phyloP scores from a whole-genome alignment of 2,329 filamentous ascomycete species.

The Fusarium austroafricanum region DNA sequence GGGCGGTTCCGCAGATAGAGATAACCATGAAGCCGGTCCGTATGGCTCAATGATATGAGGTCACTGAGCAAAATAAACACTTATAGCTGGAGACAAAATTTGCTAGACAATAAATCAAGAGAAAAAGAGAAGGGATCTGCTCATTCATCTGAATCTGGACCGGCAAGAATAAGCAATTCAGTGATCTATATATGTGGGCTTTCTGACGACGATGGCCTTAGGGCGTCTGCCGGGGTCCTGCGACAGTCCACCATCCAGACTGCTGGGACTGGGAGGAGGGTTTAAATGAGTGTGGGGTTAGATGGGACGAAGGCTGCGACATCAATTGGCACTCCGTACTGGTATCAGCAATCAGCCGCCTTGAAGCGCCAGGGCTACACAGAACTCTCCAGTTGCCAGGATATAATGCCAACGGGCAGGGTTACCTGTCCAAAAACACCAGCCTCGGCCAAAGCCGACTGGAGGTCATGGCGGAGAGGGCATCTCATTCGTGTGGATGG shows the following conservation, averaged over 20 bases:
- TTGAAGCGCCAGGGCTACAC: constrained; percentile 40
- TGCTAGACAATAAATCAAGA: constrained; percentile 10
- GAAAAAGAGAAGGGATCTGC: not conserved
- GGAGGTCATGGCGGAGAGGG: constrained; percentile 16
- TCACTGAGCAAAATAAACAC: constrained; percentile 13
- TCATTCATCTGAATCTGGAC: constrained; percentile 9
- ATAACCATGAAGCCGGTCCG: constrained; percentile 5
- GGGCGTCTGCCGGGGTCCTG: constrained; percentile 37
- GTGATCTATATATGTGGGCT: constrained; percentile 36
- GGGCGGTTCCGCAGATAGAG: constrained; percentile 1
- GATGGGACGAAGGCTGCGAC: constrained; percentile 41
- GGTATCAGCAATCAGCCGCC: constrained; percentile 42
- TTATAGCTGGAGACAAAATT: constrained; percentile 6
- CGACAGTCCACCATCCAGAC: constrained; percentile 33
- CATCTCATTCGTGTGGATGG: constrained; percentile 17
- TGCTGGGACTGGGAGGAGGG: constrained; percentile 40
- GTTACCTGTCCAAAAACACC: constrained; percentile 32
- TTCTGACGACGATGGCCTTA: constrained; percentile 34
- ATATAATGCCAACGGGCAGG: constrained; percentile 30
- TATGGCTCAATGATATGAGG: constrained; percentile 10
- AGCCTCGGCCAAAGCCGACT: constrained; percentile 29
- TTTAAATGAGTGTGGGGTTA: constrained; percentile 46
- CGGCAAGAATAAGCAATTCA: constrained; percentile 18
- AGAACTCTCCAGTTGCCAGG: constrained; percentile 37
- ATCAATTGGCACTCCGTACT: constrained; percentile 40